Evolutionary conservation across 169 alveolate species (phyloP).

Genomic region (Eimeria sp.): DNA sequence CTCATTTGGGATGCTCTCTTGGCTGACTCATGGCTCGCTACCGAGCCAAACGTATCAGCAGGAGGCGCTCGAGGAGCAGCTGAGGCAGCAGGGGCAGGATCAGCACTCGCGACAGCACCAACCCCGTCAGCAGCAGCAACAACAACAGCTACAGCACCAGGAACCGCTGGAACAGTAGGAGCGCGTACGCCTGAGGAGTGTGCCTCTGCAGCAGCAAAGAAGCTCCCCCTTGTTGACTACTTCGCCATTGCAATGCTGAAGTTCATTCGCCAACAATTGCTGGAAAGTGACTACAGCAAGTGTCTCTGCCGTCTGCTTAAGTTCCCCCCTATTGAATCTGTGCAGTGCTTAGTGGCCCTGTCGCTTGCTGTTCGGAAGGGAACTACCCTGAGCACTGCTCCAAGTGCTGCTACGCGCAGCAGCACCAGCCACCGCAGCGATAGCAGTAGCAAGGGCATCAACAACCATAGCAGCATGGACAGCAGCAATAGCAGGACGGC

Average conservation of each 20-base stretch:
- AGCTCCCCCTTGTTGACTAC: slow-evolving; percentile 83
- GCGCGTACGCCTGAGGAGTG: slow-evolving; percentile 29
- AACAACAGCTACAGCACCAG: not conserved
- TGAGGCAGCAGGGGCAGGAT: not conserved
- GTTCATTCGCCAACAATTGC: slow-evolving; percentile 83
- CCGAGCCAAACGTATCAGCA: slow-evolving; percentile 17
- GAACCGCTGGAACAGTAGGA: not conserved
- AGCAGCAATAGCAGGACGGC: not conserved
- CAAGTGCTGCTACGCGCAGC: slow-evolving; percentile 21
- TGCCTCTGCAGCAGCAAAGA: slow-evolving; percentile 67
- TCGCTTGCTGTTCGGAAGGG: slow-evolving; percentile 78
- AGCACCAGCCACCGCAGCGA: slow-evolving; percentile 36
- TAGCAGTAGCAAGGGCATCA: not conserved
- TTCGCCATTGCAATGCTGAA: slow-evolving; percentile 87
- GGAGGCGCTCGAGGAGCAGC: slow-evolving; percentile 1
- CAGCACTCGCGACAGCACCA: not conserved
- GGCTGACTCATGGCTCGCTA: slow-evolving; percentile 84
- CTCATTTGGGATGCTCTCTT: slow-evolving; percentile 92
- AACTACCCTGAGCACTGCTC: not conserved
- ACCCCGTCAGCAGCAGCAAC: slow-evolving; percentile 18
- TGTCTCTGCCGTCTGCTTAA: slow-evolving; percentile 87
- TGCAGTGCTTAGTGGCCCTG: slow-evolving; percentile 79
- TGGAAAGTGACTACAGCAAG: slow-evolving; percentile 83
- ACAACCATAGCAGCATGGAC: slow-evolving; percentile 9
- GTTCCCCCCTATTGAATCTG: slow-evolving; percentile 89